Percentiles rank a stretch among this genome's conserved stretches.
These are phyloP conservation scores for Colletotrichum spaethianum DNA, from an alignment of 2,329 filamentous ascomycete genomes.

Conservation along the genomic window DNA sequence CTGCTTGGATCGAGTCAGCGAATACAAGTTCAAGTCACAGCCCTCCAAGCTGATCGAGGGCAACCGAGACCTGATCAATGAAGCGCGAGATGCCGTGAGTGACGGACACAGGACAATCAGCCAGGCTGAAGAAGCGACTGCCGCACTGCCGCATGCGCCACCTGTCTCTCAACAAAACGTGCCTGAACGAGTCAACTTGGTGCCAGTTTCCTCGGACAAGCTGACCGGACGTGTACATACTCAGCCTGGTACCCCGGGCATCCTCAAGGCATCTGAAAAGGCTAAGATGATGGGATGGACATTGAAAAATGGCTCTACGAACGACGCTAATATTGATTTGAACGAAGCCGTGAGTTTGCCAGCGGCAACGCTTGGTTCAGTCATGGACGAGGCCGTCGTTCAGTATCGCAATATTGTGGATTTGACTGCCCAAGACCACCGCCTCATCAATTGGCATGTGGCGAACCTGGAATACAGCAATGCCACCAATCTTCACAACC, in stretches of 20 bases:
- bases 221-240: slow-evolving; percentile 81
- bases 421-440: slow-evolving; percentile 86
- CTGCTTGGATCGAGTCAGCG: slow-evolving; percentile 90
- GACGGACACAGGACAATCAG: slow-evolving; percentile 81
- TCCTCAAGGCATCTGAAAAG: slow-evolving; percentile 81
- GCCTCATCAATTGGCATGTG: slow-evolving; percentile 97
- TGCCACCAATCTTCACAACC: slow-evolving; percentile 86
- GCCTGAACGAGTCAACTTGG: slow-evolving; percentile 67
- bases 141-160: slow-evolving; percentile 70
- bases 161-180: slow-evolving; percentile 68
- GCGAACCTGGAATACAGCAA: slow-evolving; percentile 99
- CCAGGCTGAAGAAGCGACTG: slow-evolving; percentile 79
- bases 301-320: slow-evolving; percentile 74
- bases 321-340: slow-evolving; percentile 79
- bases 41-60: slow-evolving; percentile 83
- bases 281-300: slow-evolving; percentile 88
- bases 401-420: slow-evolving; percentile 90
- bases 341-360: slow-evolving; percentile 73
- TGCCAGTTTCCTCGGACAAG: slow-evolving; percentile 76
- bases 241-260: slow-evolving; percentile 77
- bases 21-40: slow-evolving; percentile 86
- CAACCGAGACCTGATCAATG: slow-evolving; percentile 84
- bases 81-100: slow-evolving; percentile 82
- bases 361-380: slow-evolving; percentile 85
- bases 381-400: slow-evolving; percentile 90